Base-by-base conservation (phyloP, 768 basidiomycete species). In the Wakefieldia striispora region DNA sequence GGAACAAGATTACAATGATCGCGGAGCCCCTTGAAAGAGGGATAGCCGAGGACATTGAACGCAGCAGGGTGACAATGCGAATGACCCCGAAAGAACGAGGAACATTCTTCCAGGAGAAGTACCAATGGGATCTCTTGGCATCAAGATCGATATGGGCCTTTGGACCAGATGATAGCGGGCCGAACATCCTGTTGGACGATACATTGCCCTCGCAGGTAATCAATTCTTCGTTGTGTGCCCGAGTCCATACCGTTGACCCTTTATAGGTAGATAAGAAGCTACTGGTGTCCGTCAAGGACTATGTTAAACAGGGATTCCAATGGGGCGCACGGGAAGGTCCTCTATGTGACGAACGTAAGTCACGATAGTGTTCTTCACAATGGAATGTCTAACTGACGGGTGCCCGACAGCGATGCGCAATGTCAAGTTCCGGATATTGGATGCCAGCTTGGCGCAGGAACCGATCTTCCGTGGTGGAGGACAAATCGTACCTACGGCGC, bases 91-190 rank as follows among this genome's bases (percentile, higher is more conserved):
- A 97, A 70, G 94, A 98, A 62, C 79, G 97, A 39, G 97, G 95
- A 24, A 88, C 84, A 42, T 93, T 95, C 75, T 98, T 99, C 71
- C 85, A 98, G 70, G 87, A 91, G 64, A 95, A 93, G 65, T 95
- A 98, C 68, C 89, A 95, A 51, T 99, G 97, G 95, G 97, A 99
- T 72, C 71, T 98, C 61, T 80, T 99, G 50, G 95, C 97, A 2
- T 95, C 94, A 38, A 80, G 97, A 51, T 97, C 95, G 59, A 97
- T 99, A 75, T 99, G 97, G 97, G 94, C 97, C 19, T 99, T 99
- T 70, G 97, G 97, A 17, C 97, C 97, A 3, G 93, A 98, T 57
- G 95, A 97, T 39, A 86, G 83, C 54, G 97, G 97, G 0, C 82
- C 95, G 9, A 99, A 99, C 67, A 81, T 95, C 53, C 74, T 98